Evolutionary conservation across 345 rosid species (phyloP).

Genomic region (Draba incana): DNA sequence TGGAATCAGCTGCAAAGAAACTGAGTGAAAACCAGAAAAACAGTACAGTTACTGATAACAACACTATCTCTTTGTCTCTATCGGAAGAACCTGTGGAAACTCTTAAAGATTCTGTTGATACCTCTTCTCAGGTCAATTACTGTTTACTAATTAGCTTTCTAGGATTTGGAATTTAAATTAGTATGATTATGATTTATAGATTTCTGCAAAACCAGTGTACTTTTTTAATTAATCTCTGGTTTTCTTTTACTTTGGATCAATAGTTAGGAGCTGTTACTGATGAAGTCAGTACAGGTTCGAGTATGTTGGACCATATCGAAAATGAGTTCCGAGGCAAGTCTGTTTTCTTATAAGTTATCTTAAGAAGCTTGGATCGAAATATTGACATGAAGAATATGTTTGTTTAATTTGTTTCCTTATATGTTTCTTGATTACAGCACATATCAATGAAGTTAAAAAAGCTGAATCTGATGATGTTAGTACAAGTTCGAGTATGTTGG

Average conservation of each 20-base stretch:
- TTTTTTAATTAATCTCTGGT: not conserved
- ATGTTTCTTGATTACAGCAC: slow-evolving; percentile 33
- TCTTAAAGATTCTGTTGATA: slow-evolving; percentile 25
- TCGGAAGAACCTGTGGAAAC: slow-evolving; percentile 30
- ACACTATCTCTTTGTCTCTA: slow-evolving; percentile 39
- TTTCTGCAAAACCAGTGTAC: not conserved
- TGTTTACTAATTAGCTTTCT: not conserved
- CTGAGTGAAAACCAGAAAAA: slow-evolving; percentile 32
- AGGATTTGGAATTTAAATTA: not conserved
- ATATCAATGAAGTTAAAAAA: slow-evolving; percentile 28
- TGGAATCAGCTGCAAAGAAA: slow-evolving; percentile 34
- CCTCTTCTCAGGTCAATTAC: slow-evolving; percentile 31
- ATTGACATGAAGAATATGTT: not conserved
- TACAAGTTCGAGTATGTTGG: slow-evolving; percentile 36
- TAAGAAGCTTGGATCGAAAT: slow-evolving; percentile 12
- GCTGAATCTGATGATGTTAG: slow-evolving; percentile 28
- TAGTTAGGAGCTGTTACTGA: slow-evolving; percentile 45
- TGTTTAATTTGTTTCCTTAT: not conserved
- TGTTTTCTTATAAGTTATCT: slow-evolving; percentile 27
- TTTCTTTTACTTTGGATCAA: slow-evolving; percentile 11
- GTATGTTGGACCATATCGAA: slow-evolving; percentile 41
- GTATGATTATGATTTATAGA: not conserved
- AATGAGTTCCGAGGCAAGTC: slow-evolving; percentile 39
- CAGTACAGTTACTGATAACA: slow-evolving; percentile 35
- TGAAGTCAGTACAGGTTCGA: slow-evolving; percentile 29